Conservation (phyloP, 208 protist species). For the Histomonas meleagridis region DNA sequence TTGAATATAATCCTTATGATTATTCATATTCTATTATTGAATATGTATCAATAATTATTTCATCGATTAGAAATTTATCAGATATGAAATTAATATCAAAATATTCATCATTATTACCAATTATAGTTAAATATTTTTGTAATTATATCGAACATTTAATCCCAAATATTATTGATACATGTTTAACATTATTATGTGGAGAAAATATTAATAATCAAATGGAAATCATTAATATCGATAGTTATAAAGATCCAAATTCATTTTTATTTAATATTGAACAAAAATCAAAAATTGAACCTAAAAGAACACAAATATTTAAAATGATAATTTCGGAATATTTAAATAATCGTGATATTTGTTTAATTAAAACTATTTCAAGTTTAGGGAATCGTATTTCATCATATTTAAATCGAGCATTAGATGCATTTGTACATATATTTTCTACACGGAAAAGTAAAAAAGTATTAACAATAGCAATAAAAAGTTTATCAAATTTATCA, state of each 20-base stretch:
- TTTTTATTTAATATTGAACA: background rate
- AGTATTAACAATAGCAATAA: background rate
- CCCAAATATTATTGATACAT: background rate
- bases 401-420: background rate
- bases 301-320: background rate
- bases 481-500: background rate
- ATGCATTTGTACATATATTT: background rate
- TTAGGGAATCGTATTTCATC: background rate
- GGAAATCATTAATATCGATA: background rate
- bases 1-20: background rate
- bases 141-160: background rate
- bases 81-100: background rate
- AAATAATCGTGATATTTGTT: background rate
- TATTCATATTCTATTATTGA: background rate
- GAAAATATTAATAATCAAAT: background rate
- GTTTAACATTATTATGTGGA: background rate
- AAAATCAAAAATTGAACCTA: background rate
- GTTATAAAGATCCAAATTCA: background rate
- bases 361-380: background rate
- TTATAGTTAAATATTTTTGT: background rate
- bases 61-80: background rate
- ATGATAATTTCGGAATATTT: background rate
- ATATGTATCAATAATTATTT: background rate
- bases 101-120: constrained; percentile 2
- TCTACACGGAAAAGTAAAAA: background rate